A percentile compares a stretch with the other conserved stretches of the same genome.
Conservation (phyloP, 2,329 filamentous ascomycete genomes). For the Fonsecaea multimorphosa region DNA sequence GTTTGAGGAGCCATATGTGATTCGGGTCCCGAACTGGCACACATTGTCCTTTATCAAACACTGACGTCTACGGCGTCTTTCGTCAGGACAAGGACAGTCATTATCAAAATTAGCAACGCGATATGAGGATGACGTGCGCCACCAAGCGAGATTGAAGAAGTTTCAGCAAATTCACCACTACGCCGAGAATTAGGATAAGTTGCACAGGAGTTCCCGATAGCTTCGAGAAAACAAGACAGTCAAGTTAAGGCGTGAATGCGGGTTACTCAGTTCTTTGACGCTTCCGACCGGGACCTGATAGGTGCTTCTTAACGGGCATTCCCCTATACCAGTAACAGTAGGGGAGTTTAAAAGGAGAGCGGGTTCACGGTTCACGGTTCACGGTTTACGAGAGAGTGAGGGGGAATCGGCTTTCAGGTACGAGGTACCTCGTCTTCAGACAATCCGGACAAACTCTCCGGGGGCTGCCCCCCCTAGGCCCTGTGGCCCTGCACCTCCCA, state of each 20-base stretch:
- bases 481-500: neutral
- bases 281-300: no score
- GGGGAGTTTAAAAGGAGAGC: no score
- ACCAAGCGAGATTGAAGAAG: conserved; percentile 3
- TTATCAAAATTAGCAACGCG: conserved; percentile 2
- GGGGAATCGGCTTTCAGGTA: no score
- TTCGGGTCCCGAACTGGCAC: neutral
- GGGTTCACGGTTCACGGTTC: no score
- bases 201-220: neutral
- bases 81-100: neutral
- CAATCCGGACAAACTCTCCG: neutral
- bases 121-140: neutral
- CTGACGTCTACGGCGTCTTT: neutral
- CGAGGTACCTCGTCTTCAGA: no score
- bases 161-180: neutral
- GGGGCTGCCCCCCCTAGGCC: no score
- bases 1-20: no score
- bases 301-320: no score
- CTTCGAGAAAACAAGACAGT: neutral
- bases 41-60: neutral
- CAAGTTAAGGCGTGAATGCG: no score
- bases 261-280: no score
- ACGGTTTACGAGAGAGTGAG: no score
- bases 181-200: conserved; percentile 1
- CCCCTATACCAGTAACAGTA: no score